Evolutionary conservation across 225 moss, liverwort and hornwort species (phyloP).

Genomic region (Thuidium tamariscinum): DNA sequence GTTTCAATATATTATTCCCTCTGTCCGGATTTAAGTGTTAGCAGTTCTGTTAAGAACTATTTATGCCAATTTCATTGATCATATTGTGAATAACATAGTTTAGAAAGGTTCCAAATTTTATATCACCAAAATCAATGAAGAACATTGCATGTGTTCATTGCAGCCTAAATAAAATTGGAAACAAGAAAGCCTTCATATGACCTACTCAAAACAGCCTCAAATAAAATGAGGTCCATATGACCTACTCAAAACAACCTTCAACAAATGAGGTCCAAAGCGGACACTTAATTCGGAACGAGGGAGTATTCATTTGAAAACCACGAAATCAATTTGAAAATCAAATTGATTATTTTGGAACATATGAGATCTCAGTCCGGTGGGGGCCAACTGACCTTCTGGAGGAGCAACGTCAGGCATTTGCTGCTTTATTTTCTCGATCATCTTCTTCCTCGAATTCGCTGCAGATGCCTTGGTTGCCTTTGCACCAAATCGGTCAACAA

Average conservation of each 20-base stretch:
- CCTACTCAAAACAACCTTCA: background rate
- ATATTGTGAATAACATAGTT: background rate
- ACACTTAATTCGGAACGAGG: background rate
- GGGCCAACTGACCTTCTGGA: conserved; percentile 38
- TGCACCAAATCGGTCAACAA: conserved; percentile 92
- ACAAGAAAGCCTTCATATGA: background rate
- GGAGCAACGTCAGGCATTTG: conserved; percentile 82
- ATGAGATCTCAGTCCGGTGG: background rate
- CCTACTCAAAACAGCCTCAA: background rate
- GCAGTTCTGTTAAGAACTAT: no score
- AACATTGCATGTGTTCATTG: background rate
- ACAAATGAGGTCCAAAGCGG: background rate
- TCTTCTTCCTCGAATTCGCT: conserved; percentile 94
- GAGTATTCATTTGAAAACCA: no score
- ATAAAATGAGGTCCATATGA: no score
- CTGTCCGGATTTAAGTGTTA: background rate
- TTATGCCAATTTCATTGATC: background rate
- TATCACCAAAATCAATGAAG: background rate
- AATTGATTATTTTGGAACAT: background rate
- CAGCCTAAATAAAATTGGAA: background rate
- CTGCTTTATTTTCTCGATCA: conserved; percentile 77
- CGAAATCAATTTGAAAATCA: no score
- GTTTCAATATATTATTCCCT: background rate
- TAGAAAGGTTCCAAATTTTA: background rate
- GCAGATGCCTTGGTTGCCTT: conserved; percentile 98